Base-by-base conservation (phyloP, 345 rosid genomes). In the Bruguiera sexangula region DNA sequence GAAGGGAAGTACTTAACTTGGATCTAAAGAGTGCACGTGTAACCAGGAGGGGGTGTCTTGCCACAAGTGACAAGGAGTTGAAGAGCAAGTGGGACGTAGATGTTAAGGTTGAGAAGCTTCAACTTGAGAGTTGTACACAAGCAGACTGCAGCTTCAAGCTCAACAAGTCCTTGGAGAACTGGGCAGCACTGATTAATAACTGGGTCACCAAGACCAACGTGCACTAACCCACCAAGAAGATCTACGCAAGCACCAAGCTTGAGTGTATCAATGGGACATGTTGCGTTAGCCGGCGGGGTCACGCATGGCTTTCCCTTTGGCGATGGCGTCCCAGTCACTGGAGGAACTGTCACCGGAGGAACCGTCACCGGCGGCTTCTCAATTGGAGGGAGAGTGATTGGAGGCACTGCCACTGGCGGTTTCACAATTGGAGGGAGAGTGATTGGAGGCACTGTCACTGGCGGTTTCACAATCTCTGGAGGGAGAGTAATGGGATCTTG, bases 11-110 rank as follows among this genome's bases (percentile, higher is more conserved):
- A 62, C 68, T 69, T 63, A 69, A 73, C 83, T 63, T 53, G 54
- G 78, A 67, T 70, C 79, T 82, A 89, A 74, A 95, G 75, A 72
- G 96, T 39, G 82, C 99, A 95, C 60, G 97, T 95, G 92, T 78
- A 95, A 56, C 97, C 97, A 24, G 99, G 86, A 79, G 99, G 99
- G 27, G 96, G 97, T 34, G 88, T 85, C 87, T 95, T 95, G 37
- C 99, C 99, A 74, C 99, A 95, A 29, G 96, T 81, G 63, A 92
- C 37, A 37, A 95, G 96, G 37, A 95, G 97, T 81, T 95, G 96
- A 73, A 95, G 96, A 66, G 99, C 97, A 68, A 95, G 70, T 0
- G 99, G 99, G 31, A 89, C 96, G 68, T 76, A 89, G 60, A 95
- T 46, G 5, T 82, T 92, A 32, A 95, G 95, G 84, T 95, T 83